Percentiles rank a stretch among this genome's conserved stretches.
Evolutionary conservation across 139 green algal genomes (phyloP).

Genomic region (Chlamydomonas applanata): DNA sequence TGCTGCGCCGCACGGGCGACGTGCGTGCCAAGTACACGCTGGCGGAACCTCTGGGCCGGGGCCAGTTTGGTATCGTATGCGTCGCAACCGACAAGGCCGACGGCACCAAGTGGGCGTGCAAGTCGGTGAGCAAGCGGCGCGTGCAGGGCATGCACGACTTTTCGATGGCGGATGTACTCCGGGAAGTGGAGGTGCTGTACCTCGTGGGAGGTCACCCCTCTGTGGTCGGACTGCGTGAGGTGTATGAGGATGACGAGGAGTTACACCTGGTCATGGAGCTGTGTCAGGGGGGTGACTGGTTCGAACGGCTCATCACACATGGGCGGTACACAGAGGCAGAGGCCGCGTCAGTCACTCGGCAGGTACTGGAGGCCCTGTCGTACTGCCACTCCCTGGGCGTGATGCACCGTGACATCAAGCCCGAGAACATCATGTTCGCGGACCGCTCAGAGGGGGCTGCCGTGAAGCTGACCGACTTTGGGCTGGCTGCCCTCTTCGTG

Average conservation of each 20-base stretch:
- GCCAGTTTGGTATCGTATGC: constrained; percentile 27
- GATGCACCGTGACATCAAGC: constrained; percentile 39
- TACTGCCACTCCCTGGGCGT: constrained; percentile 47
- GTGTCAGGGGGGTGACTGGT: constrained; percentile 33
- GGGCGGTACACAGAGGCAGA: constrained; percentile 22
- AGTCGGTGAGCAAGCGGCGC: constrained; percentile 24
- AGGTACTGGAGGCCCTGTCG: constrained; percentile 30
- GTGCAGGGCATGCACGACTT: constrained; percentile 22
- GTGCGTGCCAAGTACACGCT: constrained; percentile 10
- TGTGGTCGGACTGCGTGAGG: constrained; percentile 23
- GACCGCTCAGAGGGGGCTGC: constrained; percentile 1
- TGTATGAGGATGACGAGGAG: constrained; percentile 31
- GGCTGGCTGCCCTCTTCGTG: constrained; percentile 20
- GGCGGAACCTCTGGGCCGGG: constrained; percentile 4
- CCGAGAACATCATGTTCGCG: constrained; percentile 33
- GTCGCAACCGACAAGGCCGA: constrained; percentile 14
- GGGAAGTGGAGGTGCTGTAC: constrained; percentile 32
- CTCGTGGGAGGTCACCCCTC: constrained; percentile 22
- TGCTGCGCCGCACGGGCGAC: constrained; percentile 14
- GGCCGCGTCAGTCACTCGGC: constrained; percentile 1
- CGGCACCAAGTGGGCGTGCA: constrained; percentile 20
- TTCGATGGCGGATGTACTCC: constrained; percentile 16
- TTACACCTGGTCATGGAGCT: constrained; percentile 36
- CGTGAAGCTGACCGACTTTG: constrained; percentile 46
- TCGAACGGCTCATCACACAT: constrained; percentile 17